Percentiles rank a stretch among this genome's conserved stretches.
phyloP scores from a whole-genome alignment of 345 rosid species.

The Mercurialis annua region DNA sequence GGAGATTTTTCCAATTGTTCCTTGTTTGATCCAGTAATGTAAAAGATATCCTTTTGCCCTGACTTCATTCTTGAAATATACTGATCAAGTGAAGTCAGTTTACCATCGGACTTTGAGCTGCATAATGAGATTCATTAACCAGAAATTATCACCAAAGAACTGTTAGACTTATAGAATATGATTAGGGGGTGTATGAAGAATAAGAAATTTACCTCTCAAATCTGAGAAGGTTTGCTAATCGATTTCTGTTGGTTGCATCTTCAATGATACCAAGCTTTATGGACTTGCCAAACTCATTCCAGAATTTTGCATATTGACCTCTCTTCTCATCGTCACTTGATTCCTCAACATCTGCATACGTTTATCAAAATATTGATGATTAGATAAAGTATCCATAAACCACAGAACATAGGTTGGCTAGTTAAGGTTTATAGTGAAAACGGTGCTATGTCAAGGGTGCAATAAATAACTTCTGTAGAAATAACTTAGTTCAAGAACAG shows the following conservation, averaged over 20 bases:
- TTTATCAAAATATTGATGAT: not conserved
- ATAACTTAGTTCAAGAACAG: not conserved
- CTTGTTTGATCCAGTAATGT: conserved; percentile 93
- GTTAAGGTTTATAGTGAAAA: not conserved
- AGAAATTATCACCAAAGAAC: not conserved
- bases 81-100: conserved; percentile 88
- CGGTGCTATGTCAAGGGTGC: not conserved
- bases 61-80: conserved; percentile 91
- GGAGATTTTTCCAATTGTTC: conserved; percentile 95
- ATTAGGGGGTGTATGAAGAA: not conserved
- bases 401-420: not conserved
- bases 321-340: conserved; percentile 71
- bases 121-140: conserved; percentile 4
- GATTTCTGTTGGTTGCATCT: conserved; percentile 93
- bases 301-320: conserved; percentile 87
- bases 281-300: conserved; percentile 98
- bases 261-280: conserved; percentile 93
- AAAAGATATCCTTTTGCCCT: conserved; percentile 84
- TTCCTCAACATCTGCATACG: conserved; percentile 56
- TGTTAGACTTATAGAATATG: conserved; percentile 1
- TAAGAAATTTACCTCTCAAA: conserved; percentile 61
- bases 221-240: conserved; percentile 88
- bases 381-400: not conserved
- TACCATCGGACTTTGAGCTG: conserved; percentile 93
- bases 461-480: not conserved